Base-by-base conservation (phyloP, 495 filamentous ascomycete genomes). In the Xylaria longipes region DNA sequence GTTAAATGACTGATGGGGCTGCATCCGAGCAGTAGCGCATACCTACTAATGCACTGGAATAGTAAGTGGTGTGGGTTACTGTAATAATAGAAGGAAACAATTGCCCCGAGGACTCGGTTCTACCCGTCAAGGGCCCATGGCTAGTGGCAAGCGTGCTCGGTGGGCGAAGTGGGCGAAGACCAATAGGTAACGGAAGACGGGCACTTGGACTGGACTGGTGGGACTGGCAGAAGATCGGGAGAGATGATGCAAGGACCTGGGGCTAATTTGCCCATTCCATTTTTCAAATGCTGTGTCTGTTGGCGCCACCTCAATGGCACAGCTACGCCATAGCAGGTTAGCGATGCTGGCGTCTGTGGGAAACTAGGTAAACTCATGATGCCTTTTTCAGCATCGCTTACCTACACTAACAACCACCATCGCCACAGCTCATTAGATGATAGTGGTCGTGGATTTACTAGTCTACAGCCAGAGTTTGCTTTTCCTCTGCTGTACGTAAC, bases 101-200 rank as follows among this genome's bases (percentile, higher is more conserved):
- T 31, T 31, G 31, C 65, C 65, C 65, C 64, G 35, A 56, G 46
- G 35, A 67, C 65, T 67, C 65, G 65, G 65, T 56, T 67, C 65
- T 67, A 67, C 48, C 65, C 65, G 63, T 15, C 12, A 37, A 66
- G 17, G 43, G 35, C n/a, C 64, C 31, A 48, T 54, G 64, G 48
- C 46, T 54, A 67, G 64, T 54, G 64, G 48, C 46, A 66, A 67
- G 65, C 31, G 33, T 56, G 48, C n/a, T 54, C 64, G 64, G 46
- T 54, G 64, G 48, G 64, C 48, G 64, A 56, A 41, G 46, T n/a
- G n/a, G n/a, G 5, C 41, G 43, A 41, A 20, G 17, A n/a, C 20
- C 37, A 39, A 25, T 11, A n/a, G n/a, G n/a, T n/a, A n/a, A n/a
- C n/a, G 7, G 45, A 12, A 50, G 41, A 65, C 37, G 3, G 39